Percentiles rank a stretch among this genome's conserved stretches.
Conservation (phyloP, 176 grass and related monocot genomes). For the Leersia perrieri region DNA sequence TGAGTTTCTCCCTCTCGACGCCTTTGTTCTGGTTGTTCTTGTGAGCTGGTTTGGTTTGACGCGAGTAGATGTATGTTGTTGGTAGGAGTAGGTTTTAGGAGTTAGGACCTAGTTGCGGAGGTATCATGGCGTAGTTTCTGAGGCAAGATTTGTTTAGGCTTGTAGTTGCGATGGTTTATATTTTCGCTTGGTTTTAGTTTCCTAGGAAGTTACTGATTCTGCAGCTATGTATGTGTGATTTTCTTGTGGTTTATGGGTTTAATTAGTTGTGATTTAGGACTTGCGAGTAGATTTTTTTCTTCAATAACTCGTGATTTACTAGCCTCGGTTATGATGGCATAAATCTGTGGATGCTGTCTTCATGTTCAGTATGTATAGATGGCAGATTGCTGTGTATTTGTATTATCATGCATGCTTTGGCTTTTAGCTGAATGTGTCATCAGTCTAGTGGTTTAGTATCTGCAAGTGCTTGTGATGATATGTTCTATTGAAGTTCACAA, state of each 20-base stretch:
- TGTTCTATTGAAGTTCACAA: background rate
- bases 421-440: background rate
- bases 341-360: background rate
- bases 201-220: background rate
- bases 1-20: slow-evolving; percentile 1
- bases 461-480: background rate
- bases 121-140: background rate
- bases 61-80: background rate
- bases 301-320: background rate
- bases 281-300: background rate
- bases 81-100: background rate
- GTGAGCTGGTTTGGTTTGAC: background rate
- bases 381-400: background rate
- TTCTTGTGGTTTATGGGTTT: background rate
- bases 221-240: background rate
- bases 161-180: background rate
- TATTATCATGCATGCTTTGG: background rate
- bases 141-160: background rate
- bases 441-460: background rate
- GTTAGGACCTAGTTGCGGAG: background rate
- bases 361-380: background rate
- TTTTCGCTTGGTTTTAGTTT: background rate
- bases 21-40: background rate
- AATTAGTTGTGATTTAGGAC: background rate
- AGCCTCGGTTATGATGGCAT: too few relatives aligned